Conservation (phyloP, 345 rosid genomes). For the Eucalyptus shirleyi region DNA sequence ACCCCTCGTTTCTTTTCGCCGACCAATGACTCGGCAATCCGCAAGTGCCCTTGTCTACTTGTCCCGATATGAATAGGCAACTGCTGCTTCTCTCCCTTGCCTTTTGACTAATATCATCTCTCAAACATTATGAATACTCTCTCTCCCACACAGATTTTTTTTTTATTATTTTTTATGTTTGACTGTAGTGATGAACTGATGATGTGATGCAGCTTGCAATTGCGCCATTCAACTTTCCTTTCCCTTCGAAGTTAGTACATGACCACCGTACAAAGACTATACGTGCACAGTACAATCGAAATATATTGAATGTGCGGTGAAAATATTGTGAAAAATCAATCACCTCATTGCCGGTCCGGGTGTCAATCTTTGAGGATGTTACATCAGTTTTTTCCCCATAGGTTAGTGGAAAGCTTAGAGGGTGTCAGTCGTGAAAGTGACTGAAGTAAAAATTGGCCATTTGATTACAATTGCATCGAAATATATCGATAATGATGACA, state of each 20-base stretch:
- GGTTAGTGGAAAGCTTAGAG: no score
- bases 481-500: no score
- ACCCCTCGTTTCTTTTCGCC: constrained; percentile 4
- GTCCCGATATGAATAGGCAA: constrained; percentile 52
- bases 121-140: background rate
- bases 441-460: no score
- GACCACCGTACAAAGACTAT: no score
- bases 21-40: constrained; percentile 36
- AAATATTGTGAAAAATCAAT: no score
- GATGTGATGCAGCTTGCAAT: background rate
- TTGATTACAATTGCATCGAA: no score
- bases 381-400: no score
- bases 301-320: no score
- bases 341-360: no score
- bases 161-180: background rate
- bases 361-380: no score
- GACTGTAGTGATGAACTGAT: background rate
- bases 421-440: no score
- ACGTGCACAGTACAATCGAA: no score
- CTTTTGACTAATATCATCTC: constrained; percentile 1
- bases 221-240: background rate
- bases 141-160: background rate
- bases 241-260: background rate
- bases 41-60: constrained; percentile 19
- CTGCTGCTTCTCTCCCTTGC: constrained; percentile 10